These are phyloP conservation scores for Fusarium secorum DNA, from an alignment of 2,329 filamentous ascomycete genomes.

Conservation along the genomic window DNA sequence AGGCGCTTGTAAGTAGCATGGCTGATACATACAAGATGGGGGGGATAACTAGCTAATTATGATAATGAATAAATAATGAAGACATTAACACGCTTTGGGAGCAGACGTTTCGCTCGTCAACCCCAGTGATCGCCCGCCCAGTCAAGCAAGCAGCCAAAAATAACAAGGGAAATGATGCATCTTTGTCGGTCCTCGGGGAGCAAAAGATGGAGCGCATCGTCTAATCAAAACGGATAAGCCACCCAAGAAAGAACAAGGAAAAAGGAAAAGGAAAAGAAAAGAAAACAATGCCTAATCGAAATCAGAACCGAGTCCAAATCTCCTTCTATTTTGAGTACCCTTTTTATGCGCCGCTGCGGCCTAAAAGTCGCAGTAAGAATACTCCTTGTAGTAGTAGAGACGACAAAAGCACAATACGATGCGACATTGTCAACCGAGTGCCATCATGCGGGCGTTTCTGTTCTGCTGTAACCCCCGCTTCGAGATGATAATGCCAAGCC, in stretches of 20 bases:
- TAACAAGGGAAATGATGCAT: conserved; percentile 24
- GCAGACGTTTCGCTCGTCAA: not conserved
- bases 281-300: not conserved
- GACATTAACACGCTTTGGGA: conserved; percentile 19
- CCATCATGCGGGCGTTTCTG: conserved; percentile 5
- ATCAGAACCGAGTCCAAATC: not conserved
- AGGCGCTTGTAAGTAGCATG: not conserved
- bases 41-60: conserved; percentile 7
- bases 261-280: not conserved
- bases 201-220: conserved; percentile 27
- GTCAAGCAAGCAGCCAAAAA: not conserved
- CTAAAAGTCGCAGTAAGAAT: conserved; percentile 25
- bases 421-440: not conserved
- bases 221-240: conserved; percentile 24
- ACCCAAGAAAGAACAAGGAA: not conserved
- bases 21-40: conserved; percentile 6
- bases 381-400: not conserved
- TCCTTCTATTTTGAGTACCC: not conserved
- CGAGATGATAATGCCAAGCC: not conserved
- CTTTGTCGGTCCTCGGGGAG: conserved; percentile 22
- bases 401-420: not conserved
- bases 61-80: conserved; percentile 13
- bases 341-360: conserved; percentile 25
- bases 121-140: conserved; percentile 6
- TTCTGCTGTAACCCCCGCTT: not conserved